phyloP scores from a whole-genome alignment of 345 rosid species.

The Sisymbrium altissimum region DNA sequence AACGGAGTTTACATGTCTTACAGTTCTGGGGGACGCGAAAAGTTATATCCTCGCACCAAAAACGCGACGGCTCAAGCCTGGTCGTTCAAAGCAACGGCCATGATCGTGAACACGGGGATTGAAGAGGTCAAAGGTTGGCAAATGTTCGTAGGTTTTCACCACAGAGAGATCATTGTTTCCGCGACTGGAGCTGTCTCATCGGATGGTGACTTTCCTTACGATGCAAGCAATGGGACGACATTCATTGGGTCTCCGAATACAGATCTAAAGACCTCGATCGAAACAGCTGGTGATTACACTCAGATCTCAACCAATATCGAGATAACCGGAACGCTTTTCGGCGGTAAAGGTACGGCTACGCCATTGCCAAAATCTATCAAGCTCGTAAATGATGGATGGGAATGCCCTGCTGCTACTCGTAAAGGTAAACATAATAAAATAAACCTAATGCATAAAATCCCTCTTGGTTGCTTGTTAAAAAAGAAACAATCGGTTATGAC shows the following conservation, averaged over 20 bases:
- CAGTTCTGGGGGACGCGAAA: constrained; percentile 49
- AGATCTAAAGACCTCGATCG: constrained; percentile 69
- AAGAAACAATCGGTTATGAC: background rate
- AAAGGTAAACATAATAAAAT: constrained; percentile 35
- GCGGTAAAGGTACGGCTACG: constrained; percentile 48
- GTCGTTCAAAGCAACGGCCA: constrained; percentile 67
- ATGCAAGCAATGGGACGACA: constrained; percentile 66
- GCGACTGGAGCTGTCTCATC: constrained; percentile 46
- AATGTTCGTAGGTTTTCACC: constrained; percentile 59
- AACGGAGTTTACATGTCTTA: constrained; percentile 72
- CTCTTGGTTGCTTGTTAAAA: background rate
- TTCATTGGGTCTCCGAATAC: constrained; percentile 53
- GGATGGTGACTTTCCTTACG: constrained; percentile 66
- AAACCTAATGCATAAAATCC: background rate
- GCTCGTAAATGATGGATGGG: constrained; percentile 62
- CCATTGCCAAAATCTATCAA: constrained; percentile 73
- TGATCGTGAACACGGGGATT: constrained; percentile 54
- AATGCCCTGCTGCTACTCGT: constrained; percentile 58
- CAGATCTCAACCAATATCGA: constrained; percentile 57
- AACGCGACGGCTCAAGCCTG: constrained; percentile 82
- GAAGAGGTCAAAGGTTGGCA: constrained; percentile 81
- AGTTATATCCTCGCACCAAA: constrained; percentile 54
- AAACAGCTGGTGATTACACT: constrained; percentile 68
- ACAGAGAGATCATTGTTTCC: constrained; percentile 64
- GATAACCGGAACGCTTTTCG: constrained; percentile 72